Evolutionary conservation across 345 rosid species (phyloP), one percentile per base, ranked within the genome.

Genomic region (Orychophragmus violaceus): DNA sequence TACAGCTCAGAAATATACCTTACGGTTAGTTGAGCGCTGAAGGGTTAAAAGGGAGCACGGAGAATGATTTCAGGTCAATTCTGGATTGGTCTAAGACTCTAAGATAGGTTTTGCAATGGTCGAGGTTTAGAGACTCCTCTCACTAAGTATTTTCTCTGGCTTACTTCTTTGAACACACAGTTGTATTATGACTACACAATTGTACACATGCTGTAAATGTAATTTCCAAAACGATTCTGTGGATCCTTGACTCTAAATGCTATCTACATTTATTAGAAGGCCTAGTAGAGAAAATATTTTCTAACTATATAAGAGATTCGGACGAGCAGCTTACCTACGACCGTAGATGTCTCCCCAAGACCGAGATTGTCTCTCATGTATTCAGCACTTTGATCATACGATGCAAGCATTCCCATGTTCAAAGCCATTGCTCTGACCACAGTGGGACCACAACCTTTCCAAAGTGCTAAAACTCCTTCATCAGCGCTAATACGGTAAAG

Each of bases 341-440:
- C 91, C 0, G 97, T 91, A 64, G 97, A 55, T 11, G 66, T 80
- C 74, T 94, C 99, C 17, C 97, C 88, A 5, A 83, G 44, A 53
- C 95, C 95, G 55, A 86, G 77, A 17, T 82, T 59, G 74, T 91
- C 99, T 77, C 79, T 90, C 84, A 77, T 85, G 71, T 90, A 84
- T 75, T 94, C 99, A 56, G 90, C 95, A 85, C 83, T 82, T 74
- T 94, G 99, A 75, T 91, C 99, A 68, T 94, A 94, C 53, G 99
- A 94, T 24, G 99, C 99, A 84, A 94, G 99, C 99, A 94, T 91
- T 59, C 99, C 99, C 99, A 94, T 94, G 85, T 94, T 94, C 87
- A 94, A 78, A 21, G 99, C 99, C 99, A 94, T 94, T 4, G 99
- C 99, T 74, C 99, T 87, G 58, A 94, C 97, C 10, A 94, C 99